Conservation (phyloP, 2,329 filamentous ascomycete species). For the Microdochium paspali region DNA sequence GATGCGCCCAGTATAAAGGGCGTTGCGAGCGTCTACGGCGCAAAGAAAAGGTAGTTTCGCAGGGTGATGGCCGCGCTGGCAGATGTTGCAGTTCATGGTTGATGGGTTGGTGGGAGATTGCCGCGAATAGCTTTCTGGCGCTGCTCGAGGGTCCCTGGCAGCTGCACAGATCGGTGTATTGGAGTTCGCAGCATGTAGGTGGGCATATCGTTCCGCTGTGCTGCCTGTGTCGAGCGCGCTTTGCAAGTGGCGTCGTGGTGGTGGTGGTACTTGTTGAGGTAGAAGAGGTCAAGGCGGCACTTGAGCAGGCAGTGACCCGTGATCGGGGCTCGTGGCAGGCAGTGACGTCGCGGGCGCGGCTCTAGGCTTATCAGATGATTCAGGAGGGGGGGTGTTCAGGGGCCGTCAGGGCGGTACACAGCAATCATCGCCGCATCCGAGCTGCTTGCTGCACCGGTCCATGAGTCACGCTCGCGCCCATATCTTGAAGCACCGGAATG, state of each 20-base stretch:
- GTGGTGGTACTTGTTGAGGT: neutral
- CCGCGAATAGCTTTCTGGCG: neutral
- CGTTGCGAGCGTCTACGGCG: constrained; percentile 59
- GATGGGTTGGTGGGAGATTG: constrained; percentile 1
- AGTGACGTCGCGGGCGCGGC: neutral
- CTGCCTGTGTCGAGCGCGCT: no score
- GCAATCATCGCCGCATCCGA: no score
- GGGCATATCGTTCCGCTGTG: neutral
- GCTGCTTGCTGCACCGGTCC: no score
- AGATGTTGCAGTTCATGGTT: constrained; percentile 63
- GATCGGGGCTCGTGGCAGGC: neutral
- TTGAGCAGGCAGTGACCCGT: neutral
- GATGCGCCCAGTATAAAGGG: constrained; percentile 55
- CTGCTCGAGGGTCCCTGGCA: neutral
- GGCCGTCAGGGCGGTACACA: no score
- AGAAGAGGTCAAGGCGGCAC: neutral
- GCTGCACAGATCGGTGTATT: neutral
- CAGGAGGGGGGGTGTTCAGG: neutral
- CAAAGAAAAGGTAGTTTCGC: constrained; percentile 57
- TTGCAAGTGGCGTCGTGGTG: no score
- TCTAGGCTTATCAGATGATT: neutral
- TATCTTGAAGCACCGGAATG: no score
- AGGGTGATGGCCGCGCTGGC: constrained; percentile 44
- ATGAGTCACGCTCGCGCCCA: no score
- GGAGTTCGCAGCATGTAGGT: neutral